A percentile compares a stretch with the other conserved stretches of the same genome.
Evolutionary conservation across 2,329 filamentous ascomycete genomes (phyloP).

Genomic region (Metarhizium guizhouense): DNA sequence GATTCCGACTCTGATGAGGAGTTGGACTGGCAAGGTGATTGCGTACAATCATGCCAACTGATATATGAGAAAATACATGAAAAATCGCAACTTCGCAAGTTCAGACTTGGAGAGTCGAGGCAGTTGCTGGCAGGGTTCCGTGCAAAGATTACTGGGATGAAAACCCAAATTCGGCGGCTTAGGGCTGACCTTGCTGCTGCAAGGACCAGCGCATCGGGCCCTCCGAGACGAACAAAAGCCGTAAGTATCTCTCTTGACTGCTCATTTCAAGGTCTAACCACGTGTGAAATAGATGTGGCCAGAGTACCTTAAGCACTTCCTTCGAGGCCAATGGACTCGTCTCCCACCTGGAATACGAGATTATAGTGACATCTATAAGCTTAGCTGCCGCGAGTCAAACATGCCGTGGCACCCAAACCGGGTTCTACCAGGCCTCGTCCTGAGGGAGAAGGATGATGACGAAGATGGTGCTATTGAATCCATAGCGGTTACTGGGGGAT

Average conservation of each 20-base stretch:
- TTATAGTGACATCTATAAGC: not conserved
- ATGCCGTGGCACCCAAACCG: not conserved
- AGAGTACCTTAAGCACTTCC: not conserved
- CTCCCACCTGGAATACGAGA: not conserved
- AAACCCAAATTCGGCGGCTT: not conserved
- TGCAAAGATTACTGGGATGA: not conserved
- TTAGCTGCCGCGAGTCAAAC: not conserved
- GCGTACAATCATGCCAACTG: not conserved
- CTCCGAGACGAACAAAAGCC: not conserved
- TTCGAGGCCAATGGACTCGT: not conserved
- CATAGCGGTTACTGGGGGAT: not conserved
- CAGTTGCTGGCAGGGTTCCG: not conserved
- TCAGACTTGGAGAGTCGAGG: not conserved
- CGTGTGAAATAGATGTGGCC: not conserved
- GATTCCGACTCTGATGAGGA: not conserved
- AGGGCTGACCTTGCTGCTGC: not conserved
- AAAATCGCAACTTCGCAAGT: not conserved
- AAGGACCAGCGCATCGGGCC: not conserved
- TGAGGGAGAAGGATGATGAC: not conserved
- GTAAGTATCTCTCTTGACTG: not conserved
- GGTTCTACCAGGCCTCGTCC: not conserved
- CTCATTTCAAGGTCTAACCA: not conserved
- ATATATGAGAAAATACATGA: not conserved
- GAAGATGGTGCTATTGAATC: not conserved
- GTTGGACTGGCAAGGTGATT: not conserved